A percentile compares a stretch with the other conserved stretches of the same genome.
Conservation (phyloP, 192 early-diverging fungal genomes). For the Linderina pennispora region DNA sequence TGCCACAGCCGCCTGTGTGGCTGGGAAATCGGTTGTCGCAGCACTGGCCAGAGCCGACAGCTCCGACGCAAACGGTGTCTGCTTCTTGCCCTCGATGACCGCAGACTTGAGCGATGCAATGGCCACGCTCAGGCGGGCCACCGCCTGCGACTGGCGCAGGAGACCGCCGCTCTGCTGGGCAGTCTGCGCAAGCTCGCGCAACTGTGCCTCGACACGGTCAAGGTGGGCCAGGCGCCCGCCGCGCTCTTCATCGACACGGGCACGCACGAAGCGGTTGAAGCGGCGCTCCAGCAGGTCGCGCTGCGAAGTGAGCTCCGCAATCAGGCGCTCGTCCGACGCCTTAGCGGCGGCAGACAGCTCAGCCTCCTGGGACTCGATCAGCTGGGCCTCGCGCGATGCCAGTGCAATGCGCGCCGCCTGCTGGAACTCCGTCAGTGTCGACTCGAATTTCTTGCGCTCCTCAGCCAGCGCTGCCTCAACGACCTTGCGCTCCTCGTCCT, state of each 20-base stretch:
- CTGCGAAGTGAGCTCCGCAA: conserved; percentile 58
- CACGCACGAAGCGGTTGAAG: conserved; percentile 73
- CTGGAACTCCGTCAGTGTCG: conserved; percentile 43
- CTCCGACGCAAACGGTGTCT: conserved; percentile 67
- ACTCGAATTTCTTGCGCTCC: conserved; percentile 52
- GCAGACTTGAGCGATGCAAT: conserved; percentile 58
- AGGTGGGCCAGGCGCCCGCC: conserved; percentile 79
- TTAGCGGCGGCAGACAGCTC: conserved; percentile 41
- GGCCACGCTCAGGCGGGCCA: conserved; percentile 60
- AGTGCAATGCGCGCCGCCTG: conserved; percentile 44
- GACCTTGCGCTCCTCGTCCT: conserved; percentile 38
- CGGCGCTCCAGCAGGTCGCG: conserved; percentile 65
- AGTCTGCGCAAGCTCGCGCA: conserved; percentile 67
- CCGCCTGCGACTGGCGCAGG: conserved; percentile 54
- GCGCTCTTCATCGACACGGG: conserved; percentile 83
- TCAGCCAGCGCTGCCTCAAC: conserved; percentile 56
- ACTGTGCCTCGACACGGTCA: conserved; percentile 71
- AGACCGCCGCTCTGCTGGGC: conserved; percentile 60
- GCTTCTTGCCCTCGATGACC: conserved; percentile 25
- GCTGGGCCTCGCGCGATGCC: conserved; percentile 42
- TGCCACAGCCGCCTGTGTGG: conserved; percentile 54
- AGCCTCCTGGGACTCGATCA: conserved; percentile 46
- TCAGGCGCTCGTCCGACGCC: conserved; percentile 49
- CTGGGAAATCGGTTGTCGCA: conserved; percentile 43
- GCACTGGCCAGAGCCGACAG: conserved; percentile 57